These are phyloP conservation scores for Alternaria sp. DNA, from an alignment of 2,329 filamentous ascomycete species.

Conservation along the genomic window DNA sequence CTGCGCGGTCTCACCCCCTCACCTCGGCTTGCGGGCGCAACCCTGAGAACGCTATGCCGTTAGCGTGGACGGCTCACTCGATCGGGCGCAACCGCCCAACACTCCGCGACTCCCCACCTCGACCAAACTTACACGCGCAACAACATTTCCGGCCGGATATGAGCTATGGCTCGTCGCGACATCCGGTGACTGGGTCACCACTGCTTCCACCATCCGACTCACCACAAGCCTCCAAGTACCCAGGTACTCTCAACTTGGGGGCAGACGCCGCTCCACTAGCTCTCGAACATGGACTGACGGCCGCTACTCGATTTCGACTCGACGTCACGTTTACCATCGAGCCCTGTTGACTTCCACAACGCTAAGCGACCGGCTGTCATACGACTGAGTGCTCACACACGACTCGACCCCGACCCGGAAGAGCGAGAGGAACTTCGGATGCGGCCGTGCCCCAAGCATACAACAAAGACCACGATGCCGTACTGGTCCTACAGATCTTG, in stretches of 20 bases:
- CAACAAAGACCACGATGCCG: not conserved
- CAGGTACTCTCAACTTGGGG: not conserved
- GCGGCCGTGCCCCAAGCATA: not conserved
- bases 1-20: not conserved
- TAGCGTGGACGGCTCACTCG: not conserved
- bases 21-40: not conserved
- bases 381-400: not conserved
- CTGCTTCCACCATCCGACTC: not conserved
- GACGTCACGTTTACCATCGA: not conserved
- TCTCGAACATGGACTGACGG: not conserved
- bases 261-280: not conserved
- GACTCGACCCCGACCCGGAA: not conserved
- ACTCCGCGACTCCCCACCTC: not conserved
- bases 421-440: not conserved
- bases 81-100: not conserved
- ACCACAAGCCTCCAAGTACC: not conserved
- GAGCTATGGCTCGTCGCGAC: not conserved
- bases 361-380: not conserved
- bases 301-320: not conserved
- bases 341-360: not conserved
- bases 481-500: not conserved
- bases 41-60: not conserved
- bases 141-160: not conserved
- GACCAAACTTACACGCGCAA: not conserved
- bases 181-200: not conserved